A percentile compares a stretch with the other conserved stretches of the same genome.
Conservation (phyloP, 192 early-diverging fungal species). For the Oehlia diaphana region DNA sequence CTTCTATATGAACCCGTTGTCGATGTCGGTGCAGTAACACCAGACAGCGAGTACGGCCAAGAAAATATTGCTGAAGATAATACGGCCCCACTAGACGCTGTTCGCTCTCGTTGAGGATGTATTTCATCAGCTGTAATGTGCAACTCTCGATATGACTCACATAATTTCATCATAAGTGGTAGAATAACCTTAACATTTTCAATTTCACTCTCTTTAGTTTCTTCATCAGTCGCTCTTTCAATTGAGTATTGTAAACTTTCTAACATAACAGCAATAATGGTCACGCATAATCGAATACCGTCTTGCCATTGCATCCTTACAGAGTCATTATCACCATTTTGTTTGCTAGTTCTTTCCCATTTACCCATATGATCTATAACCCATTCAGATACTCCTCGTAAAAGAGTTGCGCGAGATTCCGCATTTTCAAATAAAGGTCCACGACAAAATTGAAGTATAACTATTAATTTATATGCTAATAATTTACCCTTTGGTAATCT, state of each 20-base stretch:
- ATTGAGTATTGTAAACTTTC: slow-evolving; percentile 38
- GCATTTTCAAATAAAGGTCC: slow-evolving; percentile 31
- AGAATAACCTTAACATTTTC: slow-evolving; percentile 28
- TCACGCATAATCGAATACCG: slow-evolving; percentile 39
- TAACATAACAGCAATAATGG: slow-evolving; percentile 38
- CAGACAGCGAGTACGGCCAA: neutral
- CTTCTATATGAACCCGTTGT: neutral
- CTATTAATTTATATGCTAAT: slow-evolving; percentile 28
- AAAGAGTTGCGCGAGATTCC: slow-evolving; percentile 29
- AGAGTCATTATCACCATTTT: neutral
- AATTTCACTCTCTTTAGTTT: neutral
- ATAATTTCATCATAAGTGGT: slow-evolving; percentile 24
- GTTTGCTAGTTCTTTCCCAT: slow-evolving; percentile 36
- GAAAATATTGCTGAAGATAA: slow-evolving; percentile 4
- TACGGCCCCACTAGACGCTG: slow-evolving; percentile 11
- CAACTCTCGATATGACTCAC: slow-evolving; percentile 28
- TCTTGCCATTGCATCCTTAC: slow-evolving; percentile 45
- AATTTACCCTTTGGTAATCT: slow-evolving; percentile 30
- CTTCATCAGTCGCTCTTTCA: neutral
- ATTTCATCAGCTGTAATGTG: slow-evolving; percentile 2
- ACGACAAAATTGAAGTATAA: slow-evolving; percentile 30
- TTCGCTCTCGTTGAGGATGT: neutral
- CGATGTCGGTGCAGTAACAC: neutral
- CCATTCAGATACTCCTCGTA: slow-evolving; percentile 34
- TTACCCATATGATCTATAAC: slow-evolving; percentile 35